phyloP scores from a whole-genome alignment of 306 rosid genomes.

The Arachis hypogaea region DNA sequence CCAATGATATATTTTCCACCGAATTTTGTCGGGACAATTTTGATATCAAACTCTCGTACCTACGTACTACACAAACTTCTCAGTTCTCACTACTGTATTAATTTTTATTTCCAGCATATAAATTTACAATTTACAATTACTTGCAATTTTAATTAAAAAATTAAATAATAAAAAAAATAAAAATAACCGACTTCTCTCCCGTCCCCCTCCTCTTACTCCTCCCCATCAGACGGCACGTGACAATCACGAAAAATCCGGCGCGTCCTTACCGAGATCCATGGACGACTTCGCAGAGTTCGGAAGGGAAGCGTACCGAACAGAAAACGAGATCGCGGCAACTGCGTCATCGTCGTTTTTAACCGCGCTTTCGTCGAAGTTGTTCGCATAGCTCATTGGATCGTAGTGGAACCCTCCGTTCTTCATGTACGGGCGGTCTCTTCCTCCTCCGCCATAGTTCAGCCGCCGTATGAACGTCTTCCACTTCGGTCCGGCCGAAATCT shows the following conservation, averaged over 20 bases:
- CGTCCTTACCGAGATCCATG: conserved; percentile 53
- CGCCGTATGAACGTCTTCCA: conserved; percentile 82
- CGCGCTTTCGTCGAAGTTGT: conserved; percentile 72
- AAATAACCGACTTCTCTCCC: too few relatives aligned
- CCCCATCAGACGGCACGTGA: conserved; percentile 11
- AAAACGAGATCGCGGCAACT: conserved; percentile 45
- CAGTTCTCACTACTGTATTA: too few relatives aligned
- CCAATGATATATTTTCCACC: too few relatives aligned
- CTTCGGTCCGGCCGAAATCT: conserved; percentile 67
- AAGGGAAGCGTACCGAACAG: conserved; percentile 59
- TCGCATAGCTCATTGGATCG: conserved; percentile 69
- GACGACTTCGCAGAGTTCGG: conserved; percentile 53
- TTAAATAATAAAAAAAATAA: too few relatives aligned
- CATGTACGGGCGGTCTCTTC: background rate
- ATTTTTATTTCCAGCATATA: too few relatives aligned
- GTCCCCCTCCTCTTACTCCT: background rate
- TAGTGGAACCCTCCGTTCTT: conserved; percentile 46
- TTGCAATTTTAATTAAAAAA: too few relatives aligned
- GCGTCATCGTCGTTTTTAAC: conserved; percentile 32
- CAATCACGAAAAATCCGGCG: conserved; percentile 39
- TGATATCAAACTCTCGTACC: too few relatives aligned
- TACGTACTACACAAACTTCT: too few relatives aligned
- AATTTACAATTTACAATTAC: too few relatives aligned
- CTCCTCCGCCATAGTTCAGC: conserved; percentile 39
- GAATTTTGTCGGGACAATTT: too few relatives aligned